Base-by-base conservation (phyloP, 2,329 filamentous ascomycete genomes). In the Biscogniauxia mediterranea region DNA sequence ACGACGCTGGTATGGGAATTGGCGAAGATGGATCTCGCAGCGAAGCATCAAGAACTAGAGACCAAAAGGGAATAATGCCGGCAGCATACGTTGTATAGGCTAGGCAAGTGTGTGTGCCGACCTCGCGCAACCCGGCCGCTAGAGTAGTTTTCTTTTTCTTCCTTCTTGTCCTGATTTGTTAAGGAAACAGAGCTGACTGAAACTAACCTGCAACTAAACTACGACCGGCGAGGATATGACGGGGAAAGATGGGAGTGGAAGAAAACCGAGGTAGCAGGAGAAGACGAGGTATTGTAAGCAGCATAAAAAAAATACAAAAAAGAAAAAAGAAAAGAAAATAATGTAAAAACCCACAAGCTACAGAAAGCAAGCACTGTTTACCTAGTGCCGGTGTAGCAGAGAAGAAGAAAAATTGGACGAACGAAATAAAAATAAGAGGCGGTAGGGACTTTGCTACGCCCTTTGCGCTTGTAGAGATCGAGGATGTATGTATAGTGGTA, bases 1-100 rank as follows among this genome's bases (percentile, higher is more conserved):
- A 38, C 56, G 66, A 54, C 6, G 58, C 55, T 57, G 46, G 50
- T 21, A 21, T 32, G 54, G 62, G 52, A 55, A 61, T 59, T 63
- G 53, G 58, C 65, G 26, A 55, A 25, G 52, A 21, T 60, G 56
- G 56, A 25, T 56, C 59, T 64, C 59, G 15, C 38, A 46, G 38
- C 38, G 38, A 46, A 46, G 38, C 38, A 46, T 46, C 38, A 46
- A 46, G 38, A 46, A 46, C 38, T 46, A 46, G 15, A 46, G 6
- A 46, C 38, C 15, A 11, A 46, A 17, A 6, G 15, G 38, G 38
- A n/a, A 46, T 46, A 46, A 46, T 46, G 38, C 38, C 6, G 38
- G 38, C 17, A 11, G 15, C 38, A 46, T 46, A 46, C 15, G 38
- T 46, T 46, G 38, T 46, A 46, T 46, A 46, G 17, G 38, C 38